phyloP scores from a whole-genome alignment of 2,329 filamentous ascomycete genomes.

The Gaeumannomyces tritici region DNA sequence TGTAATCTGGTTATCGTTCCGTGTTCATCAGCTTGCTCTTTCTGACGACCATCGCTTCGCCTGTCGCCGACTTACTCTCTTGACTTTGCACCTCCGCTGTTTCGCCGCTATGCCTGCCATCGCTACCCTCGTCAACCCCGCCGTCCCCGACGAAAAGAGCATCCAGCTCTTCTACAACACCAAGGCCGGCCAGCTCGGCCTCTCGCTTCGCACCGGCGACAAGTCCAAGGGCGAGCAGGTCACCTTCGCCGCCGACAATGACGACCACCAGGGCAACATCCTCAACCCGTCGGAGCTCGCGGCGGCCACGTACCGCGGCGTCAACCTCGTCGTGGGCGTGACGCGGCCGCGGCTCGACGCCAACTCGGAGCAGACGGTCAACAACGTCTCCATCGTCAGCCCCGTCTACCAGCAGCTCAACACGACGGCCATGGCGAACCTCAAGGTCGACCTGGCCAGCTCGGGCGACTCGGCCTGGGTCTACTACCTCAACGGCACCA shows the following conservation, averaged over 20 bases:
- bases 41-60: no score
- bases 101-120: background rate
- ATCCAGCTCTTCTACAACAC: conserved; percentile 1
- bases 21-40: no score
- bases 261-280: background rate
- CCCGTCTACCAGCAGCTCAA: background rate
- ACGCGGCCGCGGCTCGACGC: background rate
- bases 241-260: background rate
- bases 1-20: no score
- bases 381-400: conserved; percentile 1
- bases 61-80: no score
- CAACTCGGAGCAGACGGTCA: background rate
- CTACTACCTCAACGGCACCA: background rate
- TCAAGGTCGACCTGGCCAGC: background rate
- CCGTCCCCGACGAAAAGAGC: background rate
- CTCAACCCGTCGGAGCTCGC: background rate
- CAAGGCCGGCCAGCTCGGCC: background rate
- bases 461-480: background rate
- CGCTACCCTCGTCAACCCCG: background rate
- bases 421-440: background rate
- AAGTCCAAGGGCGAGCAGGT: background rate
- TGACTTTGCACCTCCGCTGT: no score
- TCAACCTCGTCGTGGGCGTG: background rate
- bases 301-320: background rate
- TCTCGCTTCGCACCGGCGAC: background rate